Base-by-base conservation (phyloP, 2,329 filamentous ascomycete species). In the Fusarium sp. region DNA sequence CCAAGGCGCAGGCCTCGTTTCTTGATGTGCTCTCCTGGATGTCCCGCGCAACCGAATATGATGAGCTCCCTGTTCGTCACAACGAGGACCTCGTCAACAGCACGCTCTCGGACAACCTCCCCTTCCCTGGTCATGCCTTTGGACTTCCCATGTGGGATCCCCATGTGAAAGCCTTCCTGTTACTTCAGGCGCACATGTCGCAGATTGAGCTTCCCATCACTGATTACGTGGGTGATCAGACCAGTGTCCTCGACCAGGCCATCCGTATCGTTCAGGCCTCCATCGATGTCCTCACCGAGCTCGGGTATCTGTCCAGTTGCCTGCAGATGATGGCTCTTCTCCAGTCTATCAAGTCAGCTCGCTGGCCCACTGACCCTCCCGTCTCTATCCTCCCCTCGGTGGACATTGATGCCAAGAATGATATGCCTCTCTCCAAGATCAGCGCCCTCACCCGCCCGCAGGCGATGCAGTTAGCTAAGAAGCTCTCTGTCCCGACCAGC, bases 1-100 rank as follows among this genome's bases (percentile, higher is more conserved):
- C 93, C 27, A 96, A 94, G 78, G 89, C 91, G 0, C 85, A 91
- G 20, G 94, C 94, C 2, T 90, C 89, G 1, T 97, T 99, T 80
- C 88, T 92, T 12, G 94, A 98, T 74, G 95, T 92, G 0, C 87
- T 99, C 1, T 91, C 92, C 6, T 98, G 95, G 96, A 97, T 99
- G 91, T 96, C 93, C 71, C 91, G 92, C 62, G 97, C 97, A 1
- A 95, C 93, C 3, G 97, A 99, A 85, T 99, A 98, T 83, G 95
- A 99, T 80, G 97, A 99, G 84, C 91, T 99, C 1, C 97, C 97
- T 0, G 97, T 99, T 27, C 94, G 97, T 7, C 97, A 99, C 85
- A 99, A 99, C 80, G 97, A 99, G 84, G 97, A 99, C 80, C 90
- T 99, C 52, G 95, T 99, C 86, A 99, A 99, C 81, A 94, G 90